These are phyloP conservation scores for Podaxis mareebaensis DNA, from an alignment of 768 basidiomycete genomes.

Conservation along the genomic window DNA sequence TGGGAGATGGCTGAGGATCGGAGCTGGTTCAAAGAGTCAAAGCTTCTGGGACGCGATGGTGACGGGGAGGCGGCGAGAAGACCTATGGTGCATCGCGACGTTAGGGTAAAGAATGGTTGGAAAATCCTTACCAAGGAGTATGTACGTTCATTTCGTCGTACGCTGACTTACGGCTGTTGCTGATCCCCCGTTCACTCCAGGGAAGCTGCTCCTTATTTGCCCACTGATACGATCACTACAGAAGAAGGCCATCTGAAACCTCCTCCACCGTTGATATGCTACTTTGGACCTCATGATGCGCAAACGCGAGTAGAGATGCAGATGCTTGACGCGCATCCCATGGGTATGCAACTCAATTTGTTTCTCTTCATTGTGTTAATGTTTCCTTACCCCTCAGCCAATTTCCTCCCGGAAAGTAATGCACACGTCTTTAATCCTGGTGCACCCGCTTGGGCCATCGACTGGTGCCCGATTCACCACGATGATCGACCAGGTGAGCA, in stretches of 20 bases:
- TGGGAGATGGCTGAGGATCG: conserved; percentile 83
- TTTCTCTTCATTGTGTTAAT: conserved; percentile 5
- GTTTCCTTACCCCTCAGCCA: conserved; percentile 41
- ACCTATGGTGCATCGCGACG: conserved; percentile 55
- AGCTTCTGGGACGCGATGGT: conserved; percentile 29
- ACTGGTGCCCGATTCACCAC: conserved; percentile 87
- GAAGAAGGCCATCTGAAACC: conserved; percentile 52
- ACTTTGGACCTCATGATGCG: conserved; percentile 60
- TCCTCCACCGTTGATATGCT: conserved; percentile 59
- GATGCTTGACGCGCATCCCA: conserved; percentile 45
- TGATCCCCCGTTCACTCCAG: conserved; percentile 34
- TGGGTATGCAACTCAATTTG: conserved; percentile 45
- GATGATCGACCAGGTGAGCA: conserved; percentile 54
- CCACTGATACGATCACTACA: conserved; percentile 48
- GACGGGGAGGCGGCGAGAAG: conserved; percentile 51
- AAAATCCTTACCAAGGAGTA: conserved; percentile 48
- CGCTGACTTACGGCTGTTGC: conserved; percentile 11
- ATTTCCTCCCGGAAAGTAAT: conserved; percentile 56
- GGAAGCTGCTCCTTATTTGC: conserved; percentile 59
- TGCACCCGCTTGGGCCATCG: conserved; percentile 86
- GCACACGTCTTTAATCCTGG: conserved; percentile 84
- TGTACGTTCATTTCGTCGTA: conserved; percentile 27
- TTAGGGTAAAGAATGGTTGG: conserved; percentile 47
- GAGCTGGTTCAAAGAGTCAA: conserved; percentile 73
- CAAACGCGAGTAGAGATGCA: conserved; percentile 51